These are phyloP conservation scores for Melaleuca alternifolia DNA, from an alignment of 345 rosid genomes.

Conservation along the genomic window DNA sequence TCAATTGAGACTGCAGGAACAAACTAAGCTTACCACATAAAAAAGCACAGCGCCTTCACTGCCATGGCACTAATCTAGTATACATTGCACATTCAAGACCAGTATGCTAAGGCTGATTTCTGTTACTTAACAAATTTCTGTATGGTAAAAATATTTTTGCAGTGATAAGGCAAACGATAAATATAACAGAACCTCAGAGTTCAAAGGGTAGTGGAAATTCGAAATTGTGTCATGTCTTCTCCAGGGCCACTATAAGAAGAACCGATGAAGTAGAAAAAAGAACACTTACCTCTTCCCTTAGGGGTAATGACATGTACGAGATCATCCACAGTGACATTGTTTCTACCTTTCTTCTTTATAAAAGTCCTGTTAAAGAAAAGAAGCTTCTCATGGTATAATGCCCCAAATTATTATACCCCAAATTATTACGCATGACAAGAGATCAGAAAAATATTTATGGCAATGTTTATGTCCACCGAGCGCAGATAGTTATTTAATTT, in stretches of 20 bases:
- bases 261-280: background rate
- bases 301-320: constrained; percentile 69
- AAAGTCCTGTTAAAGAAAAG: constrained; percentile 32
- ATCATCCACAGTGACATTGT: constrained; percentile 71
- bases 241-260: background rate
- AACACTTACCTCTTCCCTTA: constrained; percentile 62
- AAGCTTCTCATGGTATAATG: background rate
- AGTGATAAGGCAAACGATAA: background rate
- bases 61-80: background rate
- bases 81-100: background rate
- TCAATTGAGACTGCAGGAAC: background rate
- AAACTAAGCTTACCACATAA: background rate
- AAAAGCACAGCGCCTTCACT: background rate
- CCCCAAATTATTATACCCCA: too few species aligned
- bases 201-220: background rate
- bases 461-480: background rate
- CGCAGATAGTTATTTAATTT: background rate
- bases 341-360: constrained; percentile 66
- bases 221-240: background rate
- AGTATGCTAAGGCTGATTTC: background rate
- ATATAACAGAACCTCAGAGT: background rate
- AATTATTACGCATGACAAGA: background rate
- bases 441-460: background rate
- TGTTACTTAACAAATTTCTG: background rate
- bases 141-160: background rate